A percentile compares a stretch with the other conserved stretches of the same genome.
These are phyloP conservation scores for Trametes meyenii DNA, from an alignment of 768 basidiomycete genomes.

Conservation along the genomic window DNA sequence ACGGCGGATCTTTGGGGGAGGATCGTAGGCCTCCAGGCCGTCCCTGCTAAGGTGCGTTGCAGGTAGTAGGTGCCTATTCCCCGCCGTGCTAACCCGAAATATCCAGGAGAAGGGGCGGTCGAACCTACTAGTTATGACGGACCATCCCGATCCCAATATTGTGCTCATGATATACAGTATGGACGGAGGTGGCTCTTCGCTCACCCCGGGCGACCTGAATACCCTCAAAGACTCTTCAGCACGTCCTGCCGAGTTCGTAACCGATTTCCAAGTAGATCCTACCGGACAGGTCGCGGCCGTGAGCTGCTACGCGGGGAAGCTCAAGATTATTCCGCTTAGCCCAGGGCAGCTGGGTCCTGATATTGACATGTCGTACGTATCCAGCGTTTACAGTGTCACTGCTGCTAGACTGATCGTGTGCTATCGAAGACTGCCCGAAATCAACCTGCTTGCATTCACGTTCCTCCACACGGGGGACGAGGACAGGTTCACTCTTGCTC, in stretches of 20 bases:
- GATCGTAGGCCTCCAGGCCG: slow-evolving; percentile 55
- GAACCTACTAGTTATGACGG: slow-evolving; percentile 68
- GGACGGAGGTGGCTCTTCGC: slow-evolving; percentile 32
- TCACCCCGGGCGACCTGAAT: slow-evolving; percentile 48
- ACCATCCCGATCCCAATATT: slow-evolving; percentile 77
- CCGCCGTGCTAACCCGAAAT: background rate
- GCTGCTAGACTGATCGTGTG: background rate
- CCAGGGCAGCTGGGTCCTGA: slow-evolving; percentile 57
- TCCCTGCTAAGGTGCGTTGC: slow-evolving; percentile 56
- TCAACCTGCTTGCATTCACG: slow-evolving; percentile 67
- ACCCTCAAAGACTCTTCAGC: slow-evolving; percentile 58
- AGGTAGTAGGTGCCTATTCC: background rate
- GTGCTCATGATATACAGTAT: slow-evolving; percentile 60
- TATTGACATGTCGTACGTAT: slow-evolving; percentile 65
- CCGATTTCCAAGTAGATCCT: slow-evolving; percentile 67
- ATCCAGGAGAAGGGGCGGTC: slow-evolving; percentile 30
- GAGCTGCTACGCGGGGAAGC: slow-evolving; percentile 69
- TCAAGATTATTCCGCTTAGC: slow-evolving; percentile 63
- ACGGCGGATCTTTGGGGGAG: slow-evolving; percentile 71
- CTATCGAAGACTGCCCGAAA: slow-evolving; percentile 55
- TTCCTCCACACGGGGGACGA: slow-evolving; percentile 51
- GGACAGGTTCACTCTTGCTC: slow-evolving; percentile 57
- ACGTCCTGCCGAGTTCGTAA: slow-evolving; percentile 73
- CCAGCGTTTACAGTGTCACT: background rate
- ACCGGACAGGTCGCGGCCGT: slow-evolving; percentile 61